phyloP scores from a whole-genome alignment of 2,329 filamentous ascomycete genomes.

The Pseudofabraea citricarpa region DNA sequence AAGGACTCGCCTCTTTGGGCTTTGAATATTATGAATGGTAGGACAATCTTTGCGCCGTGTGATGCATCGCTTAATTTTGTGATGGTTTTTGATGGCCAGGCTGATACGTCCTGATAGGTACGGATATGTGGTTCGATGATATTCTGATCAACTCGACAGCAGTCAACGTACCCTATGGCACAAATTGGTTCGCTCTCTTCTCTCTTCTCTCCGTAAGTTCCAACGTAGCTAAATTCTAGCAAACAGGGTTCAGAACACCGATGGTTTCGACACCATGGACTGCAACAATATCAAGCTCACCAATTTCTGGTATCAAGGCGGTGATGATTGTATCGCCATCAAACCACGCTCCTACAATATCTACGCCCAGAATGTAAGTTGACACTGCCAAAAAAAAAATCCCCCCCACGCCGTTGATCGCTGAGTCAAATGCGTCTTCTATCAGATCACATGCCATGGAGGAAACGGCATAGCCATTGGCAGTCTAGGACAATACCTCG shows the following conservation, averaged over 20 bases:
- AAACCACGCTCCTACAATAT: conserved; percentile 51
- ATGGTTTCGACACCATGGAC: conserved; percentile 55
- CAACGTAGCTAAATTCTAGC: too few relatives aligned
- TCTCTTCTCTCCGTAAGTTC: too few relatives aligned
- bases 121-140: conserved; percentile 45
- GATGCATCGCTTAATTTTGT: too few relatives aligned
- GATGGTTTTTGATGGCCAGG: too few relatives aligned
- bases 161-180: conserved; percentile 42
- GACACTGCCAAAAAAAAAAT: neutral
- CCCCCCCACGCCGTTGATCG: conserved; percentile 1
- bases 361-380: conserved; percentile 36
- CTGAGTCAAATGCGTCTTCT: too few relatives aligned
- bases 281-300: conserved; percentile 41
- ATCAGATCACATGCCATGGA: conserved; percentile 37
- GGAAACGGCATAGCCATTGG: conserved; percentile 54
- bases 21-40: conserved; percentile 55
- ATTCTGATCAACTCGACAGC: conserved; percentile 46
- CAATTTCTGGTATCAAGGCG: conserved; percentile 49
- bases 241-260: conserved; percentile 47
- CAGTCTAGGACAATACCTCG: conserved; percentile 49
- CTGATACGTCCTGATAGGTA: too few relatives aligned
- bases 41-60: too few relatives aligned
- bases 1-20: conserved; percentile 47
- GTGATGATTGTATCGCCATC: conserved; percentile 53
- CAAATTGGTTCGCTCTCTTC: conserved; percentile 38